Conservation (phyloP, 495 filamentous ascomycete genomes). For the Penicillium alfredii region DNA sequence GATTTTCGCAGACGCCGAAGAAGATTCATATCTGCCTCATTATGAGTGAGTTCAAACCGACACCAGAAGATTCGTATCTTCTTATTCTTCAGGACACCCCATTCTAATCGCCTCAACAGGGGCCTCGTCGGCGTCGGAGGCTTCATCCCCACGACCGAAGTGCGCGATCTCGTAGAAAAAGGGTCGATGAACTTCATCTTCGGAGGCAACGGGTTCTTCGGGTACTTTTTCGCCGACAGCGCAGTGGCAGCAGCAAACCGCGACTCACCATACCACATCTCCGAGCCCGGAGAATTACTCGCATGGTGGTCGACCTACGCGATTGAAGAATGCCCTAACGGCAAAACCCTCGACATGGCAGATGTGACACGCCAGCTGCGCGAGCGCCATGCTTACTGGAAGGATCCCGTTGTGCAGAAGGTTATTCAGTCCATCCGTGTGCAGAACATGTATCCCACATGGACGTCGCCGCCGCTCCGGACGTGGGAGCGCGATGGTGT, state of each 20-base stretch:
- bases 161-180: constrained; percentile 20
- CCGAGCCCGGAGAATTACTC: constrained; percentile 29
- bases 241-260: constrained; percentile 10
- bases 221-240: constrained; percentile 41
- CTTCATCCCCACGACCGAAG: constrained; percentile 35
- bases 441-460: constrained; percentile 49
- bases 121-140: constrained; percentile 49
- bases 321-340: constrained; percentile 30
- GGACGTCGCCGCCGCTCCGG: constrained; percentile 44
- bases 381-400: constrained; percentile 42
- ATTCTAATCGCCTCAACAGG: constrained; percentile 17
- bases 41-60: constrained; percentile 46
- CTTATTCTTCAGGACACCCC: background rate
- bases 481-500: constrained; percentile 40
- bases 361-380: constrained; percentile 36
- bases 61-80: too few relatives aligned
- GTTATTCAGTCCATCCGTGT: constrained; percentile 37
- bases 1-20: constrained; percentile 35
- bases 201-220: constrained; percentile 53
- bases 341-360: constrained; percentile 31
- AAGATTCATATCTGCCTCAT: constrained; percentile 28
- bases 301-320: constrained; percentile 49
- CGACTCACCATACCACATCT: constrained; percentile 25
- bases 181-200: constrained; percentile 49
- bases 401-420: constrained; percentile 44